phyloP scores from a whole-genome alignment of 345 rosid species.

The Moringa oleifera region DNA sequence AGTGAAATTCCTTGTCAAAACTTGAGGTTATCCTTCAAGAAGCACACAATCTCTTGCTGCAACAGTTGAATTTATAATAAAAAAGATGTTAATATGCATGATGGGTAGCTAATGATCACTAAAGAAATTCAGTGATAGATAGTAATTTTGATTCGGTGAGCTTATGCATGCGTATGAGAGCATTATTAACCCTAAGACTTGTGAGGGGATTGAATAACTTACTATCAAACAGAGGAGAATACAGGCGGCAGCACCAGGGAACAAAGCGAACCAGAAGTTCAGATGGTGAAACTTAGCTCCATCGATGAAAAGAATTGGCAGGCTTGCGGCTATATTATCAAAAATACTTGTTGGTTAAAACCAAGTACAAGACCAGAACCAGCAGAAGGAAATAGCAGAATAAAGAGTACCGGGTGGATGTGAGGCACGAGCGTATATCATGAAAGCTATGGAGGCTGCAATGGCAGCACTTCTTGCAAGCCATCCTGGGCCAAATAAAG shows the following conservation, averaged over 20 bases:
- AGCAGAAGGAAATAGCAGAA: background rate
- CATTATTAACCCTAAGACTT: too few species aligned
- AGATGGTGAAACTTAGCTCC: slow-evolving; percentile 70
- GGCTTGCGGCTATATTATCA: slow-evolving; percentile 64
- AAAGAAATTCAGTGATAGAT: too few species aligned
- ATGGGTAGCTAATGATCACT: too few species aligned
- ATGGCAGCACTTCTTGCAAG: slow-evolving; percentile 74
- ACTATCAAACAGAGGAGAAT: slow-evolving; percentile 66
- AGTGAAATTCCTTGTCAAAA: slow-evolving; percentile 31
- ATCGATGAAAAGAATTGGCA: slow-evolving; percentile 86
- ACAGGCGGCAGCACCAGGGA: slow-evolving; percentile 91
- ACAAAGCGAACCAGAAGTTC: slow-evolving; percentile 71
- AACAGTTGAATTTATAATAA: slow-evolving; percentile 13
- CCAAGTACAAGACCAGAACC: too few species aligned
- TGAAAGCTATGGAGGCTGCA: slow-evolving; percentile 81
- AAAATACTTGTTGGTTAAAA: too few species aligned
- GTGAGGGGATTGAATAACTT: slow-evolving; percentile 22
- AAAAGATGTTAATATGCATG: too few species aligned
- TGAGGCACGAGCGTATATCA: slow-evolving; percentile 56
- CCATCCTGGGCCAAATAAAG: slow-evolving; percentile 77
- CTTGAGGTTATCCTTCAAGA: slow-evolving; percentile 66
- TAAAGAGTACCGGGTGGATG: slow-evolving; percentile 77
- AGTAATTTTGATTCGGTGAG: too few species aligned
- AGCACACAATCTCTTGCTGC: slow-evolving; percentile 84
- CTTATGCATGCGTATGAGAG: too few species aligned